Conservation (phyloP, 345 rosid species). For the Sonneratia alba region DNA sequence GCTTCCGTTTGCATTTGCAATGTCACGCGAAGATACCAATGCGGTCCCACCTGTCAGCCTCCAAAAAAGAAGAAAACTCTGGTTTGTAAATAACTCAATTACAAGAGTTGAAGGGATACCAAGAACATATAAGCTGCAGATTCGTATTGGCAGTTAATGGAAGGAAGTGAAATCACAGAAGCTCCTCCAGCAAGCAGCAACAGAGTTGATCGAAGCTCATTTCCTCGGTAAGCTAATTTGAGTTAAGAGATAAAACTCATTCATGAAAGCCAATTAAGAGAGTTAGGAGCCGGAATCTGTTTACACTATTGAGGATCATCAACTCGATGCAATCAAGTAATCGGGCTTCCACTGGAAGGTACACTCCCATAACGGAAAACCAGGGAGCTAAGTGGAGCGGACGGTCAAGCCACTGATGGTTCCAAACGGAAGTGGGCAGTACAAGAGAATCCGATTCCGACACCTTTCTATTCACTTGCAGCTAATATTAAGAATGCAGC, state of each 20-base stretch:
- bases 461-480: not conserved
- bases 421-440: no score
- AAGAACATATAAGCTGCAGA: not conserved
- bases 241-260: no score
- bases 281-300: no score
- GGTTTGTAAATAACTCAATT: not conserved
- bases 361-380: not conserved
- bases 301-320: not conserved
- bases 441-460: no score
- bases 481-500: no score
- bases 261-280: no score
- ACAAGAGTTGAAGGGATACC: not conserved
- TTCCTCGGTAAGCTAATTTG: no score
- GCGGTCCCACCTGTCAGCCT: conserved; percentile 14
- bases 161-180: not conserved
- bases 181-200: not conserved
- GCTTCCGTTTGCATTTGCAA: not conserved
- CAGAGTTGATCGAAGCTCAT: no score
- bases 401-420: no score
- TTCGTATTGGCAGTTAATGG: not conserved
- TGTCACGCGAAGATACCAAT: not conserved
- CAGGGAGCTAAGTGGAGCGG: no score
- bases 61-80: conserved; percentile 11
- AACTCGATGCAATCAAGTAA: not conserved
- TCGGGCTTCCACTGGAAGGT: not conserved